A percentile compares a stretch with the other conserved stretches of the same genome.
Conservation (phyloP, 2,329 filamentous ascomycete genomes). For the Drechslera avenae region DNA sequence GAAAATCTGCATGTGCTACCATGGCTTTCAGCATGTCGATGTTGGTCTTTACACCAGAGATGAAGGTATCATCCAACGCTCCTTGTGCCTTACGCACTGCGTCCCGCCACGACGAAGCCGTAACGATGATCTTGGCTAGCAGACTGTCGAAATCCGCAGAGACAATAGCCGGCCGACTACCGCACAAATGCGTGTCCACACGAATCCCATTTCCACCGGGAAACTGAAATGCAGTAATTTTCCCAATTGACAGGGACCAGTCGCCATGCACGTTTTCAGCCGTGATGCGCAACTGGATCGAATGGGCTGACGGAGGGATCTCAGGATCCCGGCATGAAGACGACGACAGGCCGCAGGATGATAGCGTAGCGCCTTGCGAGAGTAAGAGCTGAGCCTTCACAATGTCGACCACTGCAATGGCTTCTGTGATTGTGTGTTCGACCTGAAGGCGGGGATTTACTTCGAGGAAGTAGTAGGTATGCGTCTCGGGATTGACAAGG, state of each 20-base stretch:
- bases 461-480: constrained; percentile 64
- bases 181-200: constrained; percentile 62
- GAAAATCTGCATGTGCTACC: constrained; percentile 58
- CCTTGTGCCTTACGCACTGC: constrained; percentile 60
- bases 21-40: constrained; percentile 61
- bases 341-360: constrained; percentile 42
- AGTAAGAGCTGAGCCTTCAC: constrained; percentile 61
- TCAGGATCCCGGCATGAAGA: constrained; percentile 35
- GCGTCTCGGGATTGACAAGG: constrained; percentile 57
- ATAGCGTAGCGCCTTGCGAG: constrained; percentile 56
- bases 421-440: constrained; percentile 66
- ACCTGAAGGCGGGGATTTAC: constrained; percentile 66
- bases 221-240: constrained; percentile 60
- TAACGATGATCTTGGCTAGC: constrained; percentile 64
- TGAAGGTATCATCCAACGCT: constrained; percentile 60
- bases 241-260: constrained; percentile 65
- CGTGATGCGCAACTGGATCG: constrained; percentile 64
- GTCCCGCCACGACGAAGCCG: constrained; percentile 58
- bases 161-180: constrained; percentile 51
- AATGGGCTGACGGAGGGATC: constrained; percentile 49
- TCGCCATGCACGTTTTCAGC: constrained; percentile 60
- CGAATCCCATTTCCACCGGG: constrained; percentile 64
- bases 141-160: constrained; percentile 64
- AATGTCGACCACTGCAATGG: constrained; percentile 59
- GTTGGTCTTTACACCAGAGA: constrained; percentile 65